Base-by-base conservation (phyloP, 2,329 filamentous ascomycete genomes). In the Talaromyces sp. region DNA sequence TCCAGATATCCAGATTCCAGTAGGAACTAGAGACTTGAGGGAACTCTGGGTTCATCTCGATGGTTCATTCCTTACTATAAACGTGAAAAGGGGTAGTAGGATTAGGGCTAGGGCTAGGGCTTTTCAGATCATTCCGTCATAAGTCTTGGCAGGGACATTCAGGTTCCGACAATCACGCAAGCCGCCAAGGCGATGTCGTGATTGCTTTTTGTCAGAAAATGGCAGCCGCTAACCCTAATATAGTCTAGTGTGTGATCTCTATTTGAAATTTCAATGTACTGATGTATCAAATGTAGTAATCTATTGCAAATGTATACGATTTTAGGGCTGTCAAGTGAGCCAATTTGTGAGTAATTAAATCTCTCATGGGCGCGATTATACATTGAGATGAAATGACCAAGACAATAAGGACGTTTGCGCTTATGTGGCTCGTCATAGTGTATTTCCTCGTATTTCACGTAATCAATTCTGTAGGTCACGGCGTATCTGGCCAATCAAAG, bases 161-260 rank as follows among this genome's bases (percentile, higher is more conserved):
- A 22, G 22, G 22, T 5, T 19, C 24, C 1, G 3, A 11, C 33
- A 68, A 72, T 70, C 70, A 73, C 72, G 72, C 70, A 72, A 73
- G 66, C 67, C 50, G 64, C 56, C 61, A 63, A 66, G 64, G 50
- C 63, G 63, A 71, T 72, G 70, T 71, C 70, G 70, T 72, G 70
- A 72, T 73, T 62, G 57, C 52, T 47, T 41, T 47, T 16, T 41
- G 47, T 11, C 41, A 31, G 11, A n/a, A 48, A 47, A n/a, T 33
- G 48, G 35, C 35, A 33, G 22, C 52, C 5, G n/a, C 52, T 56
- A 39, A 56, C 14, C 52, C 52, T 22, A n/a, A 22, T 56, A 1
- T 10, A 9, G 52, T 22, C 6, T 56, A 56, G 52, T 11, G 52
- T 39, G 19, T 37, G 52, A 56, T 56, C 31, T 19, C 10, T 37